A percentile compares a stretch with the other conserved stretches of the same genome.
Conservation (phyloP, 352 stramenopile species). For the Pythium angustatum region DNA sequence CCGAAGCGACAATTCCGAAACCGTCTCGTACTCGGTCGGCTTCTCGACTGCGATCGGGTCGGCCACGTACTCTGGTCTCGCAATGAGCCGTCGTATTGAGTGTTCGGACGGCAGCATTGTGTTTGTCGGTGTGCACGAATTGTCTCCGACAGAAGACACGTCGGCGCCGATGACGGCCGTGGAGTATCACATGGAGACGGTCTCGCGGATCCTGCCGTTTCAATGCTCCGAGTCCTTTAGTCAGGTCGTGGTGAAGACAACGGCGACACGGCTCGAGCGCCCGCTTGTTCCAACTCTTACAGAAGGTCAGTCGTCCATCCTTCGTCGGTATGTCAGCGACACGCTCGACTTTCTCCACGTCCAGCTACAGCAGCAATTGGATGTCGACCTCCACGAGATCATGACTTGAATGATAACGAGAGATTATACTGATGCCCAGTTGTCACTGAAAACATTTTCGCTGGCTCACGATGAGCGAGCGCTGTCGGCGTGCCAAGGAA, state of each 20-base stretch:
- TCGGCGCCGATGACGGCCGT: background rate
- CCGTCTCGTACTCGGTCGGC: constrained; percentile 2
- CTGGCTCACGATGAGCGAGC: too few relatives aligned
- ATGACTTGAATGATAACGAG: background rate
- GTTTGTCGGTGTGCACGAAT: constrained; percentile 3
- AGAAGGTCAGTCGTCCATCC: background rate
- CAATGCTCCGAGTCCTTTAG: background rate
- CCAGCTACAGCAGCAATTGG: constrained; percentile 7
- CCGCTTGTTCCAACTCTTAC: background rate
- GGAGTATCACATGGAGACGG: constrained; percentile 11
- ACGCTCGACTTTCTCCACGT: constrained; percentile 12
- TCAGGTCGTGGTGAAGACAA: constrained; percentile 7
- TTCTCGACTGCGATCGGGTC: constrained; percentile 1
- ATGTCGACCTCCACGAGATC: constrained; percentile 1
- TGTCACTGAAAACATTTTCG: too few relatives aligned
- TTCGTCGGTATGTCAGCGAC: constrained; percentile 1
- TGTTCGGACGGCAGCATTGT: background rate
- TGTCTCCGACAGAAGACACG: background rate
- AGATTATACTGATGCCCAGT: too few relatives aligned
- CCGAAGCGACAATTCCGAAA: background rate
- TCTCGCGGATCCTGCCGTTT: constrained; percentile 3
- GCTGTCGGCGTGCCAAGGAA: too few relatives aligned
- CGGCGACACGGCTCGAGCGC: background rate
- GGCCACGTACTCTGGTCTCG: constrained; percentile 4
- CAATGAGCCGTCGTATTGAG: constrained; percentile 2